phyloP scores from a whole-genome alignment of 495 filamentous ascomycete genomes.

The Cairneyella variabilis region DNA sequence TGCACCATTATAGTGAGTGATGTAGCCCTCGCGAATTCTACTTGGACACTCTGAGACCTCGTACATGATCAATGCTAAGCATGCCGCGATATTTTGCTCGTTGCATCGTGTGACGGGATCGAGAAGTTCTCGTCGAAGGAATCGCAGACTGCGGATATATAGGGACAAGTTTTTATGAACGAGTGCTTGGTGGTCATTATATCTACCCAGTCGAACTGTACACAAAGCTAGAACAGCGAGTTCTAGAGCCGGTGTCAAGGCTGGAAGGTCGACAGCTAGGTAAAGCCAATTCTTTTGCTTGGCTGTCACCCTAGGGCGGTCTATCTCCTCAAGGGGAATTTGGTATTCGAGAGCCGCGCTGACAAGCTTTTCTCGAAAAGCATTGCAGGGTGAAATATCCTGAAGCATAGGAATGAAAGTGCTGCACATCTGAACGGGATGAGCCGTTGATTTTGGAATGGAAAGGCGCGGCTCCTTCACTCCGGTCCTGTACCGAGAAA shows the following conservation, averaged over 20 bases:
- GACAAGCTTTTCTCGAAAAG: too few species aligned
- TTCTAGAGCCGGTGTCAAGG: constrained; percentile 27
- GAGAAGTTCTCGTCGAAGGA: constrained; percentile 32
- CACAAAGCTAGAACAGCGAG: constrained; percentile 25
- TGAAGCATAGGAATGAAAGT: too few species aligned
- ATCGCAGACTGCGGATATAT: constrained; percentile 31
- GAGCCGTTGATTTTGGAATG: too few species aligned
- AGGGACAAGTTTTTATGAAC: constrained; percentile 29
- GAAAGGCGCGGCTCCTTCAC: too few species aligned
- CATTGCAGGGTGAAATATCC: too few species aligned
- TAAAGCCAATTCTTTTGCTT: constrained; percentile 24
- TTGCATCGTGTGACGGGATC: constrained; percentile 24
- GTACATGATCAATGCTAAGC: constrained; percentile 32
- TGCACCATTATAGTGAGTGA: constrained; percentile 31
- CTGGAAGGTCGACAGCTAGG: constrained; percentile 20
- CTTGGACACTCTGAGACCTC: constrained; percentile 36
- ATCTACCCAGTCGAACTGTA: constrained; percentile 26
- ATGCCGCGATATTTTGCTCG: constrained; percentile 34
- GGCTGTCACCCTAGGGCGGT: too few species aligned
- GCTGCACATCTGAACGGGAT: too few species aligned
- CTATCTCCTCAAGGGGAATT: too few species aligned
- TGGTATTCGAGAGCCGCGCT: too few species aligned
- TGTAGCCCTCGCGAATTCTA: constrained; percentile 25
- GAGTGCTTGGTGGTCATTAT: constrained; percentile 21
- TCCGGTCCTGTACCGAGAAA: too few species aligned